Evolutionary conservation across 345 rosid genomes (phyloP), one percentile per base, ranked within the genome.

Genomic region (Citrus maxima): DNA sequence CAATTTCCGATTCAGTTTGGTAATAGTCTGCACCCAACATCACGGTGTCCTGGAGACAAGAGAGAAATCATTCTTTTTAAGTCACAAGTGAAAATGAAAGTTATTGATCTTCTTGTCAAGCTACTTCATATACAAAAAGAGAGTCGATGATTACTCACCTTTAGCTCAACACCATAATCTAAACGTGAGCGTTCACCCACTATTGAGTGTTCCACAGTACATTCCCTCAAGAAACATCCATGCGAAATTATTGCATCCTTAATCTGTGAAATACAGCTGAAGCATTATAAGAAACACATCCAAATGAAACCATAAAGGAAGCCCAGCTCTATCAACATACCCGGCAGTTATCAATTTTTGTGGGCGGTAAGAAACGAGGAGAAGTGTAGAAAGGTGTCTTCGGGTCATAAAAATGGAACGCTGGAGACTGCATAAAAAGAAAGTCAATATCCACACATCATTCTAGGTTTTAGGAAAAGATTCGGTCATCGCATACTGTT

Each of bases 221-320:
- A 93, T 78, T 93, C 98, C 81, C 96, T 78, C 85, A 95, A 83
- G 94, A 95, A 95, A 84, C 99, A 95, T 79, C 99, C 99, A 14
- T 95, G 99, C 14, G 99, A 93, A 80, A 93, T 92, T 77, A 95
- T 87, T 35, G 98, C 94, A 78, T 93, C 86, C 30, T 88, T 84
- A 66, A 95, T 88, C 99, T 95, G 88, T 76, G 78, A 60, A 75
- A 68, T n/a, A 27, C 24, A 73, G 9, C 5, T 40, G 22, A 73
- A 69, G 63, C 62, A 78, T 58, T 32, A 85, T 78, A 80, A 79
- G 75, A 63, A 61, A 51, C 56, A 49, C 16, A 55, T 70, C 8
- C 22, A 67, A 61, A 77, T 65, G 59, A 79, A 84, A 65, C 77
- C 30, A 34, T 34, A 19, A 35, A 46, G 46, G 16, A 25, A 78